A percentile compares a stretch with the other conserved stretches of the same genome.
Evolutionary conservation across 2,329 filamentous ascomycete genomes (phyloP).

Genomic region (Hypoxylon sp.): DNA sequence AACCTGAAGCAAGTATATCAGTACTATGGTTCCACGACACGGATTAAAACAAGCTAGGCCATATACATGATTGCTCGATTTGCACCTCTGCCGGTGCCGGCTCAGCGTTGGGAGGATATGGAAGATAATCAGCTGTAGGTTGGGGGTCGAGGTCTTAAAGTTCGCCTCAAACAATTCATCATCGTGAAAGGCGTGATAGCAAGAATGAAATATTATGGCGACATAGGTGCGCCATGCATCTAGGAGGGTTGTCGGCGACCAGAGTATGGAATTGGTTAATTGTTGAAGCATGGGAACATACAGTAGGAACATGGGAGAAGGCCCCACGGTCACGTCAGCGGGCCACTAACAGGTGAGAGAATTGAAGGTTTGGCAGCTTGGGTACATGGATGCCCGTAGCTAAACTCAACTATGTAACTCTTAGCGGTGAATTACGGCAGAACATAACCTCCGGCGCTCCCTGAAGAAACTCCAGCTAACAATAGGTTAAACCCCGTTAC

Average conservation of each 20-base stretch:
- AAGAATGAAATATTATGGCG: slow-evolving; percentile 7
- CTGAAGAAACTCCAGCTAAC: too few relatives aligned
- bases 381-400: slow-evolving; percentile 4
- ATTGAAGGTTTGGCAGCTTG: too few relatives aligned
- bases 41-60: slow-evolving; percentile 1
- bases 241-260: slow-evolving; percentile 16
- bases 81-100: slow-evolving; percentile 40
- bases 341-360: slow-evolving; percentile 1
- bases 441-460: slow-evolving; percentile 10
- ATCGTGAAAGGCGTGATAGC: slow-evolving; percentile 27
- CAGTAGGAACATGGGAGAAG: too few relatives aligned
- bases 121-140: slow-evolving; percentile 36
- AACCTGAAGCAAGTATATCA: slow-evolving; percentile 70
- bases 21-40: slow-evolving; percentile 31
- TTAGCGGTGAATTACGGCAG: slow-evolving; percentile 1
- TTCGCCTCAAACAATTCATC: slow-evolving; percentile 21
- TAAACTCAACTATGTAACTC: background rate
- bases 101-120: slow-evolving; percentile 11
- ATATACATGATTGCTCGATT: slow-evolving; percentile 42
- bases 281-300: too few relatives aligned
- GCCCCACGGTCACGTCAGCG: slow-evolving; percentile 31
- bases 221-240: slow-evolving; percentile 11
- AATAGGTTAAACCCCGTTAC: too few relatives aligned
- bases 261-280: too few relatives aligned
- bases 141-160: slow-evolving; percentile 13